Evolutionary conservation across 2,329 filamentous ascomycete genomes (phyloP).

Genomic region (Aschersonia sp.): DNA sequence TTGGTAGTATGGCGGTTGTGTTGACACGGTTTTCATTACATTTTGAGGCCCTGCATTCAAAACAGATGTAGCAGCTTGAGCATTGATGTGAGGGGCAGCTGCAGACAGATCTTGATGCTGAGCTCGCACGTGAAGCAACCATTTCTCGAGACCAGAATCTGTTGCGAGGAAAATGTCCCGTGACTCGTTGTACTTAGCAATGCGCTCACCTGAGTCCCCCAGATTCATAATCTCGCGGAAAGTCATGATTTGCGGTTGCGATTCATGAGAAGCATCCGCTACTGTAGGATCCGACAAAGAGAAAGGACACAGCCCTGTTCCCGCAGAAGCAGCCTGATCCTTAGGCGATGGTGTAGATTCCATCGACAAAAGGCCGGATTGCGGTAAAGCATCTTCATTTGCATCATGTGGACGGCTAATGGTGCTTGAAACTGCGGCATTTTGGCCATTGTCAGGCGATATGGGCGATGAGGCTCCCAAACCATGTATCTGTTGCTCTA

Average conservation of each 20-base stretch:
- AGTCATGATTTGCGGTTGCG: slow-evolving; percentile 25
- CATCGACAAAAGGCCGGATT: slow-evolving; percentile 17
- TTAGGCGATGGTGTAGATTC: slow-evolving; percentile 22
- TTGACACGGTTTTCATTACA: slow-evolving; percentile 9
- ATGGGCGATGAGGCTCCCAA: slow-evolving; percentile 28
- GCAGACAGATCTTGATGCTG: slow-evolving; percentile 25
- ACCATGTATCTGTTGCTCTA: slow-evolving; percentile 3
- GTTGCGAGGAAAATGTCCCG: slow-evolving; percentile 54
- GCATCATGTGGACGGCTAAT: slow-evolving; percentile 22
- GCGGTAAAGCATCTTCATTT: slow-evolving; percentile 28
- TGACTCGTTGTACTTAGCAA: slow-evolving; percentile 58
- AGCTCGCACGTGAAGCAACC: slow-evolving; percentile 32
- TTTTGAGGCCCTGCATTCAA: slow-evolving; percentile 10
- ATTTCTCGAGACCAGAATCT: slow-evolving; percentile 58
- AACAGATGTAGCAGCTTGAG: slow-evolving; percentile 5
- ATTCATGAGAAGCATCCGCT: slow-evolving; percentile 2
- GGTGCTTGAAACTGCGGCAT: slow-evolving; percentile 8
- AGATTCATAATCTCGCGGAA: slow-evolving; percentile 71
- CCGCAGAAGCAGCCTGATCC: slow-evolving; percentile 19
- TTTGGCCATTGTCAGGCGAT: slow-evolving; percentile 21
- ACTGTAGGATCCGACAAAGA: neutral
- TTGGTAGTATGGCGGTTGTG: slow-evolving; percentile 38
- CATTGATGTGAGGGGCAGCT: slow-evolving; percentile 11
- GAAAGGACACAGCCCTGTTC: neutral
- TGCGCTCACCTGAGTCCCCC: slow-evolving; percentile 49